These are phyloP conservation scores for Lachnellula willkommii DNA, from an alignment of 2,329 filamentous ascomycete species.

Conservation along the genomic window DNA sequence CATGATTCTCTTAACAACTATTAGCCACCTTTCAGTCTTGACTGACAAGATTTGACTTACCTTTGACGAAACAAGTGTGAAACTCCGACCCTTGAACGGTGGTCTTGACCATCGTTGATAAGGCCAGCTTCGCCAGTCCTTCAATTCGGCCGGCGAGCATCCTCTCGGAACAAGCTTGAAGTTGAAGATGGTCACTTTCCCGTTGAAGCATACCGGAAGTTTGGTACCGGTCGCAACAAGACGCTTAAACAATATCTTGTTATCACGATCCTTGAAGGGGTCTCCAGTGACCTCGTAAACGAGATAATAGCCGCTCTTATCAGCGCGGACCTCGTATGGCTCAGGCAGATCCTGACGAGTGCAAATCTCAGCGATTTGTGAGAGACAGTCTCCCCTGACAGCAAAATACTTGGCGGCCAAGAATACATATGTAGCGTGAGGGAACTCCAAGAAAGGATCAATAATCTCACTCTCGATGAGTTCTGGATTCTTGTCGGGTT, in stretches of 20 bases:
- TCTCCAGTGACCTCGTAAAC: neutral
- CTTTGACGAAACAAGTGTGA: neutral
- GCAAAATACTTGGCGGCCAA: too few species aligned
- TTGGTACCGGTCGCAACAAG: neutral
- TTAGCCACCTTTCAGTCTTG: neutral
- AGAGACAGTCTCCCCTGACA: too few species aligned
- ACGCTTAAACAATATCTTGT: neutral
- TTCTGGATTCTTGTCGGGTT: too few species aligned
- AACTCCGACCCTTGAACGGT: neutral
- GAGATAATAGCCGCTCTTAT: neutral
- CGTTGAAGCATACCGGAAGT: neutral
- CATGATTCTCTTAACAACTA: neutral
- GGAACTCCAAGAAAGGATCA: too few species aligned
- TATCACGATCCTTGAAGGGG: neutral
- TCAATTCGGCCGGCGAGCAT: neutral
- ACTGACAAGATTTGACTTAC: neutral
- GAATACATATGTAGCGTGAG: too few species aligned
- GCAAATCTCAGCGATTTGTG: neutral
- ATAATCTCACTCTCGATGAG: too few species aligned
- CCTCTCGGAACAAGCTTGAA: neutral
- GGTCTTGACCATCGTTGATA: neutral
- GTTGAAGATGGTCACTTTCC: neutral
- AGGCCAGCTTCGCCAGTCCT: neutral
- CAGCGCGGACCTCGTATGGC: neutral
- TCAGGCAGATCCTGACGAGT: neutral